Percentiles rank a stretch among this genome's conserved stretches.
phyloP scores from a whole-genome alignment of 345 rosid genomes.

The Aquilaria yunnanensis region DNA sequence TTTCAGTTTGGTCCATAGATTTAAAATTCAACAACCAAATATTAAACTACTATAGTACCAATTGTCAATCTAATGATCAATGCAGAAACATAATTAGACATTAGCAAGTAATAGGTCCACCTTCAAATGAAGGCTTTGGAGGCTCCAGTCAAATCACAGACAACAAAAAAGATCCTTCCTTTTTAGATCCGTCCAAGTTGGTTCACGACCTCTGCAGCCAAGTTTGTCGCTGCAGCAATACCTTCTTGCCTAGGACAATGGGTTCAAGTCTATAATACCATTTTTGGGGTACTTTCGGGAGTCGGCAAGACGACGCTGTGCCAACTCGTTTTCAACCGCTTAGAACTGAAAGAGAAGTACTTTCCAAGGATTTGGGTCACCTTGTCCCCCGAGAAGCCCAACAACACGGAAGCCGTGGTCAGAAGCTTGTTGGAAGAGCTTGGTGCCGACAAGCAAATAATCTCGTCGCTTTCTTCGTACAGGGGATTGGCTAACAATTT shows the following conservation, averaged over 20 bases:
- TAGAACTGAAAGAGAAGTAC: slow-evolving; percentile 16
- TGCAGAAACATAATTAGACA: too few species aligned
- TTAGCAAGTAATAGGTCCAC: too few species aligned
- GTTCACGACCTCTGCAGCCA: slow-evolving; percentile 25
- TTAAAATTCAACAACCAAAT: too few species aligned
- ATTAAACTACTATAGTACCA: too few species aligned
- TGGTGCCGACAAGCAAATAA: slow-evolving; percentile 33
- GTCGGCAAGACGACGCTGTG: slow-evolving; percentile 47
- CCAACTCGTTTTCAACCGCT: slow-evolving; percentile 21
- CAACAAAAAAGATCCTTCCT: too few species aligned
- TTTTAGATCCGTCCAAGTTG: not conserved
- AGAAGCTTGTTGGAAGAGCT: slow-evolving; percentile 26
- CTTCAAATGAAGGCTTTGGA: too few species aligned
- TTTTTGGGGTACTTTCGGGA: slow-evolving; percentile 33
- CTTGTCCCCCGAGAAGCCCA: slow-evolving; percentile 16
- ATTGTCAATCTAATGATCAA: too few species aligned
- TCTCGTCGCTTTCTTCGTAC: slow-evolving; percentile 1
- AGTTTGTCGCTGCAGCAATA: slow-evolving; percentile 16
- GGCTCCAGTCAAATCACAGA: too few species aligned
- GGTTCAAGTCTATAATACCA: slow-evolving; percentile 32
- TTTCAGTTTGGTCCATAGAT: too few species aligned
- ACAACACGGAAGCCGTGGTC: slow-evolving; percentile 15
- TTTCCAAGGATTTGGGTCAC: slow-evolving; percentile 42
- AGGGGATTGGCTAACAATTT: slow-evolving; percentile 18
- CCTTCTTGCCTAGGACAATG: slow-evolving; percentile 15